Base-by-base conservation (phyloP, 805 yeast genomes). In the Lipomyces mesembrius region DNA sequence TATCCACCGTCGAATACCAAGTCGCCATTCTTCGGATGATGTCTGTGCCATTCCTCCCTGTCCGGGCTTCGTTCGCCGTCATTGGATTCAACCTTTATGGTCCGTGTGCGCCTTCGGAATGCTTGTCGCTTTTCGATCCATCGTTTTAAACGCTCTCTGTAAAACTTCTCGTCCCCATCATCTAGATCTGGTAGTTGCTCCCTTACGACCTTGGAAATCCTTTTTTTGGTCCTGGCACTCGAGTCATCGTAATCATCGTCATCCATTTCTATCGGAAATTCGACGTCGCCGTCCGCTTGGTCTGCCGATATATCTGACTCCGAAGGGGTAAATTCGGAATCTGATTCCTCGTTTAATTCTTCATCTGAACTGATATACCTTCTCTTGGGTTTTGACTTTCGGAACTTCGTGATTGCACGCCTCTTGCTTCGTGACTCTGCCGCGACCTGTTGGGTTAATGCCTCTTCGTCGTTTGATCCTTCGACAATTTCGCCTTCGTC, bases 11-110 rank as follows among this genome's bases (percentile, higher is more conserved):
- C 89, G 4, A 94, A 78, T 6, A 84, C 81, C 0, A 96, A 93
- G 76, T 92, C 97, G 0, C 90, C 83, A 32, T 84, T 81, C 0
- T 84, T 79, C 0, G 97, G 97, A 77, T 92, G 96, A 0, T 95
- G 90, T 73, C 83, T 83, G 32, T 78, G 74, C 90, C 92, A 90
- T 76, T 92, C 97, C 0, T 71, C 72, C 25, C 61, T 64, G 11
- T 62, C 64, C 2, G 72, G 73, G 3, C 64, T 61, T 12, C 63
- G 37, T 52, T 60, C n/a, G 12, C 61, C 62, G 7, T 51, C 9
- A 12, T 63, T 29, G 39, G 37, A 32, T 8, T 20, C 20, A 27
- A 27, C 54, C 14, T 25, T 20, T 51, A 34, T 20, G 51, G 27
- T 0, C 22, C 79, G 75, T 1, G 71, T 60, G n/a, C 72, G 54